Base-by-base conservation (phyloP, 257 asterid genomes). In the Pogostemon cablin region DNA sequence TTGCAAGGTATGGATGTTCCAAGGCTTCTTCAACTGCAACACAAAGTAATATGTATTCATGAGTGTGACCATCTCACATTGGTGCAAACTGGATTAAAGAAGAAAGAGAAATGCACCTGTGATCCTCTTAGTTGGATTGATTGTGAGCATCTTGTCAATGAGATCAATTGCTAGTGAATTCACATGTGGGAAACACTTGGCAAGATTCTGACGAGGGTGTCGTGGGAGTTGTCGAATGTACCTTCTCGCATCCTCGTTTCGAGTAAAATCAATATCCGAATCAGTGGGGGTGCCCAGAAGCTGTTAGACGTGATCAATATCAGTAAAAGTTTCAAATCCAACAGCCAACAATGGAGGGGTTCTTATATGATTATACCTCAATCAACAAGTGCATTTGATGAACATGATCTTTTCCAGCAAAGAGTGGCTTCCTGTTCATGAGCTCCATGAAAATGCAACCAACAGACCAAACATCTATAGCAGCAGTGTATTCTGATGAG, bases 371-470 rank as follows among this genome's bases (percentile, higher is more conserved):
- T 32, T n/a, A 35, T 78, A 75, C 85, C 84, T 91, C 96, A 3
- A 84, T 91, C 79, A 95, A 50, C 68, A 95, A 72, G 81, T 87
- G 93, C 93, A 95, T 84, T 69, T 95, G 99, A 80, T 95, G 92
- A n/a, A 95, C 98, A 7, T 91, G 98, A 79, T 95, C 99, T 71
- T 83, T 95, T n/a, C 99, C 99, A 3, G 96, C 88, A 42, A 95
- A 89, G 73, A 95, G 58, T 37, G 99, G 98, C 80, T 88, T 91
- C 62, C 95, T 71, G 56, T 89, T 95, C 96, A 91, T 86, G 65
- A 95, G 95, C 87, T 95, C 99, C 99, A 91, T 88, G 86, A 80
- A 95, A 71, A 95, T 86, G 83, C 99, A 95, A 11, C 98, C 99
- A 3, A 95, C 99, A 0, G 99, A 95, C 99, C 99, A 95, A 0